A percentile compares a stretch with the other conserved stretches of the same genome.
Evolutionary conservation across 805 yeast species (phyloP).

Genomic region (Lipomyces mesembrius): DNA sequence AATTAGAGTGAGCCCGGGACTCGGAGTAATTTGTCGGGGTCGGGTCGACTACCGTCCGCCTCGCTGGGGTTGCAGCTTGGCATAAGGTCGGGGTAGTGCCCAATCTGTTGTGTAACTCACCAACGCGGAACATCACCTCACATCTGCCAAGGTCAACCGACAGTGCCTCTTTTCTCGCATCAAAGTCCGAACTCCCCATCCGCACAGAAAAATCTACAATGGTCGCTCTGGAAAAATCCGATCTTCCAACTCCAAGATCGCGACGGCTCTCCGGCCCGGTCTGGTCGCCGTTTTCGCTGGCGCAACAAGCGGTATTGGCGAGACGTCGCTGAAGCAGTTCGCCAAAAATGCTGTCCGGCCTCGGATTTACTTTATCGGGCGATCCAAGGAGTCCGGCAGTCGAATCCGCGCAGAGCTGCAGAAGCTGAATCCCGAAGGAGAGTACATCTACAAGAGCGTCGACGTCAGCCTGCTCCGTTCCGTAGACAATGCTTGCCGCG

Average conservation of each 20-base stretch:
- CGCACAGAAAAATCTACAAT: background rate
- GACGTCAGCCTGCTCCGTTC: slow-evolving; percentile 9
- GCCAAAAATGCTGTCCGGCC: slow-evolving; percentile 11
- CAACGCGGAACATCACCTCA: background rate
- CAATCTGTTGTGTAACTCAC: background rate
- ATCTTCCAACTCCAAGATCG: background rate
- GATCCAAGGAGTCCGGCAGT: slow-evolving; percentile 6
- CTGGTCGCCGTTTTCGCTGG: slow-evolving; percentile 10
- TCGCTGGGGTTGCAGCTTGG: background rate
- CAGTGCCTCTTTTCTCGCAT: too few species aligned
- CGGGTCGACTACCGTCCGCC: background rate
- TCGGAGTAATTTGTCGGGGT: background rate
- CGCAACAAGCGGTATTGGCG: slow-evolving; percentile 13
- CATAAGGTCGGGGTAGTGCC: background rate
- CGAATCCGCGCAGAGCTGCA: background rate
- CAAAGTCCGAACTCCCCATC: background rate
- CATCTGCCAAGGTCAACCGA: slow-evolving; percentile 1
- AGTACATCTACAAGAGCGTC: too few species aligned
- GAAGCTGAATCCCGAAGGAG: slow-evolving; percentile 9
- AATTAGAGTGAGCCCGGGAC: background rate
- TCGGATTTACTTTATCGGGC: slow-evolving; percentile 7
- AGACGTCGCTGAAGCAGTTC: background rate
- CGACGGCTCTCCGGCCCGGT: background rate
- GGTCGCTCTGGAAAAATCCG: background rate
- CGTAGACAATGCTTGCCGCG: slow-evolving; percentile 9